Conservation (phyloP, 306 rosid species). For the Vicia sativa region DNA sequence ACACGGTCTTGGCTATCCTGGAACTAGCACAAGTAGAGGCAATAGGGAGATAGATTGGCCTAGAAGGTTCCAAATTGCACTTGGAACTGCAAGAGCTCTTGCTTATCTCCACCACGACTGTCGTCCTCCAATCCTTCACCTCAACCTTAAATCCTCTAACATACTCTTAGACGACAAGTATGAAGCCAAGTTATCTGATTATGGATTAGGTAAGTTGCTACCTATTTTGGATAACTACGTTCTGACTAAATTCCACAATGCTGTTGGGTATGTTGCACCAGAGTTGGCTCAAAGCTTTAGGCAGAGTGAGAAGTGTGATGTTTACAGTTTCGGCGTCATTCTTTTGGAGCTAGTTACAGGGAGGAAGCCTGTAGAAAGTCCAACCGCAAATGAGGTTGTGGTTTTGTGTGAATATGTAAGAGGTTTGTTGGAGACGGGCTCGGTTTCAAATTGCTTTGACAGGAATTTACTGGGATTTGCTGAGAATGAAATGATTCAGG, state of each 20-base stretch:
- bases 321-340: constrained; percentile 90
- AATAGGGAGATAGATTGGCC: constrained; percentile 75
- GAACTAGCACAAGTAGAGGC: constrained; percentile 80
- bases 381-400: constrained; percentile 75
- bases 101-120: constrained; percentile 97
- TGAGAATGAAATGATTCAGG: constrained; percentile 90
- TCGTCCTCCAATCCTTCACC: constrained; percentile 90
- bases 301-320: constrained; percentile 91
- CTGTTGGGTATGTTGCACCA: constrained; percentile 94
- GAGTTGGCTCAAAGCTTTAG: constrained; percentile 91
- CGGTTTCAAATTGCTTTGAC: constrained; percentile 86
- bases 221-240: constrained; percentile 84
- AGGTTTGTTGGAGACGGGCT: constrained; percentile 70
- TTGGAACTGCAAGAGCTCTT: constrained; percentile 90
- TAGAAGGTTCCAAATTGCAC: constrained; percentile 75
- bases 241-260: constrained; percentile 77
- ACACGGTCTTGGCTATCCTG: constrained; percentile 70
- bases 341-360: constrained; percentile 95
- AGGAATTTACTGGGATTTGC: constrained; percentile 68
- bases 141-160: constrained; percentile 91
- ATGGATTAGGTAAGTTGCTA: constrained; percentile 85
- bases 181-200: constrained; percentile 87
- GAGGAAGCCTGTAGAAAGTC: constrained; percentile 97
- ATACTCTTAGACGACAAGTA: constrained; percentile 81
- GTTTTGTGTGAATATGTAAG: constrained; percentile 90